Conservation (phyloP, 192 early-diverging fungal species). For the Geranomyces michiganensis region DNA sequence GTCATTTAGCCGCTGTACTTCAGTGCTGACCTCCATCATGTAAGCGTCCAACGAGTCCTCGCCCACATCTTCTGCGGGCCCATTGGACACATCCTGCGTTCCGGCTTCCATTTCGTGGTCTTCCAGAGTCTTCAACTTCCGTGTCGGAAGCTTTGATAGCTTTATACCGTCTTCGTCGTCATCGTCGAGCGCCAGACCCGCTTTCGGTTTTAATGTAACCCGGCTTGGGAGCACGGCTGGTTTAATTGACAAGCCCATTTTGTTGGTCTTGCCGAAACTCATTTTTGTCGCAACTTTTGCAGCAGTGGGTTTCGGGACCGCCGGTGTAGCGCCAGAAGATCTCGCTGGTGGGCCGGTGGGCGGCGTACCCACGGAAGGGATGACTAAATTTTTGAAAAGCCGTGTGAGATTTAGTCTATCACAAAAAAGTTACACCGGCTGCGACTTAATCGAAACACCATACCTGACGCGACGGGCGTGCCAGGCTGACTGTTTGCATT, state of each 20-base stretch:
- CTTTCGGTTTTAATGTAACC: slow-evolving; percentile 46
- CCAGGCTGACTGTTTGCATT: neutral
- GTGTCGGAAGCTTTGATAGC: slow-evolving; percentile 10
- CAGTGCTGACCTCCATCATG: slow-evolving; percentile 81
- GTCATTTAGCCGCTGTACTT: slow-evolving; percentile 71
- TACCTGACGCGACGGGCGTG: neutral
- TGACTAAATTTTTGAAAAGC: neutral
- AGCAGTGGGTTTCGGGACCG: neutral
- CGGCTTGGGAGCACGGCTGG: neutral
- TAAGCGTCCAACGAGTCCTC: slow-evolving; percentile 72
- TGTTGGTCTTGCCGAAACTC: slow-evolving; percentile 19
- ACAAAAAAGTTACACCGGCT: neutral
- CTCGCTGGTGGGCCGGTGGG: no score
- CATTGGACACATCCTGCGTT: slow-evolving; percentile 4
- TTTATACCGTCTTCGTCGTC: slow-evolving; percentile 51
- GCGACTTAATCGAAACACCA: neutral
- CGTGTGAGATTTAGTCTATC: neutral
- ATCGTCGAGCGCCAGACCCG: slow-evolving; percentile 66
- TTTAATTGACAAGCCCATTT: slow-evolving; percentile 26
- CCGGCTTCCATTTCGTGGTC: slow-evolving; percentile 14
- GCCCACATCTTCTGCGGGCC: slow-evolving; percentile 29
- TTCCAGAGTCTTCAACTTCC: slow-evolving; percentile 24
- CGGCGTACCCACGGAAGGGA: no score
- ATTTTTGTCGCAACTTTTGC: slow-evolving; percentile 13
- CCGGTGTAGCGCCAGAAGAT: neutral